These are phyloP conservation scores for Nigrospora sphaerica DNA, from an alignment of 2,329 filamentous ascomycete species.

Conservation along the genomic window DNA sequence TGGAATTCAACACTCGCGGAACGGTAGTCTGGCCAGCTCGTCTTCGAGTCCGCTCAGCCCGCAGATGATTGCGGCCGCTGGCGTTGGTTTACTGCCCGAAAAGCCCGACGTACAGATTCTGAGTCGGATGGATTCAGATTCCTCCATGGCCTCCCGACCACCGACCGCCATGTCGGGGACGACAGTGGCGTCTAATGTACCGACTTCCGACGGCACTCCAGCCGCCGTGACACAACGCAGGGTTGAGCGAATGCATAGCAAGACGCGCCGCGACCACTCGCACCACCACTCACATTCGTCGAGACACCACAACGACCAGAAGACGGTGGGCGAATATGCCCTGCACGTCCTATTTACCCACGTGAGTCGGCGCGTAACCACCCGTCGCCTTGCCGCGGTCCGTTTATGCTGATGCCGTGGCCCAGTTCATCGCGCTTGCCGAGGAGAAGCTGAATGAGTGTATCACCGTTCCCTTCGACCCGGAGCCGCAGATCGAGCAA, in stretches of 20 bases:
- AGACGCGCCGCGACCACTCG: conserved; percentile 62
- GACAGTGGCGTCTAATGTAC: conserved; percentile 21
- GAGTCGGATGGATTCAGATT: conserved; percentile 38
- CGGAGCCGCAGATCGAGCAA: conserved; percentile 76
- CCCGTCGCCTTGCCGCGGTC: conserved; percentile 14
- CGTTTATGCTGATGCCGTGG: conserved; percentile 10
- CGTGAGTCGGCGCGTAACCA: conserved; percentile 39
- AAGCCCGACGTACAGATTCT: conserved; percentile 43
- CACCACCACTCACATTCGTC: conserved; percentile 74
- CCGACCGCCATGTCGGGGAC: conserved; percentile 41
- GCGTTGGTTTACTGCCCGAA: conserved; percentile 45
- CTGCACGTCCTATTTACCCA: conserved; percentile 94
- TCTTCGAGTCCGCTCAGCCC: conserved; percentile 81
- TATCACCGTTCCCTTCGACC: conserved; percentile 70
- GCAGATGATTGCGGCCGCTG: conserved; percentile 70
- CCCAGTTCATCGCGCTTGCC: conserved; percentile 85
- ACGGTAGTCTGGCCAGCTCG: conserved; percentile 77
- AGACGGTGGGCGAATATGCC: conserved; percentile 96
- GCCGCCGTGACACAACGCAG: conserved; percentile 42
- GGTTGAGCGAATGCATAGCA: conserved; percentile 57
- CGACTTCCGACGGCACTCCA: conserved; percentile 35
- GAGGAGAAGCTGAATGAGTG: conserved; percentile 92
- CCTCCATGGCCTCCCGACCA: conserved; percentile 30
- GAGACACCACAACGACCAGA: conserved; percentile 66
- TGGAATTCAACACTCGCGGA: conserved; percentile 87